Evolutionary conservation across 345 rosid species (phyloP).

Genomic region (Cardamine occulta): DNA sequence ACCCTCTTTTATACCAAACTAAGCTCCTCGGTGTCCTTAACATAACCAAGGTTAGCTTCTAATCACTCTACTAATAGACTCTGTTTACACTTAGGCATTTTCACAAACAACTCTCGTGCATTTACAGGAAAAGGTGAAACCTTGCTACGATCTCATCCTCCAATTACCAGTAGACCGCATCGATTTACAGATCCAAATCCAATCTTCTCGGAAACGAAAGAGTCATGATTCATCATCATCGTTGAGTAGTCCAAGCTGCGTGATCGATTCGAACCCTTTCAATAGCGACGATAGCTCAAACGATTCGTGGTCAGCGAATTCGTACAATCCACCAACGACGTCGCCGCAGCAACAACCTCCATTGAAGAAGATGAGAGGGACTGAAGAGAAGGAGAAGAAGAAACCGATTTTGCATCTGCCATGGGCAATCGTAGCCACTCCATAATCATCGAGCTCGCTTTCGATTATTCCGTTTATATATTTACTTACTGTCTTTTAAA

Average conservation of each 20-base stretch:
- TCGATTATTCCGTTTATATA: conserved; percentile 20
- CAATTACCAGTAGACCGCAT: conserved; percentile 42
- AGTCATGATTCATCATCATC: conserved; percentile 38
- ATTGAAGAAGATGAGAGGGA: conserved; percentile 63
- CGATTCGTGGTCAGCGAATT: conserved; percentile 55
- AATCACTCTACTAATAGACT: background rate
- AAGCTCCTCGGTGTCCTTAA: conserved; percentile 64
- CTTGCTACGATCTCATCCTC: conserved; percentile 57
- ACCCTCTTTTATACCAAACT: conserved; percentile 53
- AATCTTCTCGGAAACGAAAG: conserved; percentile 60
- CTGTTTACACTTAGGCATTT: conserved; percentile 20
- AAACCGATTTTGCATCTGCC: conserved; percentile 37
- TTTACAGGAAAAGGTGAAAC: conserved; percentile 62
- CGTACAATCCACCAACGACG: conserved; percentile 37
- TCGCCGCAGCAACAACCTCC: conserved; percentile 41
- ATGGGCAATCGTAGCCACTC: conserved; percentile 44
- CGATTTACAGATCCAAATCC: conserved; percentile 8
- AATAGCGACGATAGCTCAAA: conserved; percentile 53
- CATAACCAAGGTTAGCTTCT: conserved; percentile 58
- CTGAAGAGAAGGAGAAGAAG: conserved; percentile 43
- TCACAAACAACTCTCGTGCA: conserved; percentile 17
- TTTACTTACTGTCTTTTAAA: conserved; percentile 4
- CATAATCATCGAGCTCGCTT: conserved; percentile 26
- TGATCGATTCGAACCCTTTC: conserved; percentile 58
- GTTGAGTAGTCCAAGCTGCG: conserved; percentile 63